phyloP scores from a whole-genome alignment of 1,139 yeast species.

The Candida gigantensis region DNA sequence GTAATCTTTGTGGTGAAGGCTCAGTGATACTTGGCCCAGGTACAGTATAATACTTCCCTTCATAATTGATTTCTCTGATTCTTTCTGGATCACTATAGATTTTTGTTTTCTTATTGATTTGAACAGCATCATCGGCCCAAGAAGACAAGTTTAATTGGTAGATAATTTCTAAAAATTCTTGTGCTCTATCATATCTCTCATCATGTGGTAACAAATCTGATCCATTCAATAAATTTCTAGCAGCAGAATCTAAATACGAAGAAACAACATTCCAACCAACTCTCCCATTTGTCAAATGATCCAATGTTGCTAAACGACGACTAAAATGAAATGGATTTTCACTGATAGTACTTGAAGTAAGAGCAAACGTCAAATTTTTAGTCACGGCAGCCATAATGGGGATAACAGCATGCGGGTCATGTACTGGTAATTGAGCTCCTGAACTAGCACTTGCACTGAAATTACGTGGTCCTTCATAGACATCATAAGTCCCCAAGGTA shows the following conservation, averaged over 20 bases:
- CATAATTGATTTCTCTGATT: constrained; percentile 23
- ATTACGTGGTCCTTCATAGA: constrained; percentile 36
- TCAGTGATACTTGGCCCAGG: constrained; percentile 46
- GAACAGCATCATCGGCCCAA: constrained; percentile 45
- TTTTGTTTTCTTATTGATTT: constrained; percentile 22
- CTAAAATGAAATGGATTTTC: constrained; percentile 46
- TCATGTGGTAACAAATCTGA: constrained; percentile 35
- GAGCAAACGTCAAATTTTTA: constrained; percentile 35
- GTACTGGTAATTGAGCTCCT: constrained; percentile 41
- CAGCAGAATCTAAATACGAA: constrained; percentile 40
- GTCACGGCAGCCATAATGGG: constrained; percentile 44
- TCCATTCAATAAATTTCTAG: constrained; percentile 35
- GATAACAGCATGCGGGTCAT: constrained; percentile 37
- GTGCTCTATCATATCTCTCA: constrained; percentile 40
- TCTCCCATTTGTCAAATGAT: constrained; percentile 43
- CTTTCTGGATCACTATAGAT: constrained; percentile 22
- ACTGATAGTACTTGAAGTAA: constrained; percentile 42
- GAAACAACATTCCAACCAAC: constrained; percentile 47
- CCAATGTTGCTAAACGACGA: constrained; percentile 41
- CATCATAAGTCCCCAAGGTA: constrained; percentile 30
- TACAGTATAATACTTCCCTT: constrained; percentile 37
- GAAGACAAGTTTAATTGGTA: constrained; percentile 39
- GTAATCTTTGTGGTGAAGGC: constrained; percentile 43
- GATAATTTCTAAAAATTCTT: constrained; percentile 40
- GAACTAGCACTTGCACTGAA: constrained; percentile 31